Conservation (phyloP, 176 grass and related monocot genomes). For the Musa itinerans region DNA sequence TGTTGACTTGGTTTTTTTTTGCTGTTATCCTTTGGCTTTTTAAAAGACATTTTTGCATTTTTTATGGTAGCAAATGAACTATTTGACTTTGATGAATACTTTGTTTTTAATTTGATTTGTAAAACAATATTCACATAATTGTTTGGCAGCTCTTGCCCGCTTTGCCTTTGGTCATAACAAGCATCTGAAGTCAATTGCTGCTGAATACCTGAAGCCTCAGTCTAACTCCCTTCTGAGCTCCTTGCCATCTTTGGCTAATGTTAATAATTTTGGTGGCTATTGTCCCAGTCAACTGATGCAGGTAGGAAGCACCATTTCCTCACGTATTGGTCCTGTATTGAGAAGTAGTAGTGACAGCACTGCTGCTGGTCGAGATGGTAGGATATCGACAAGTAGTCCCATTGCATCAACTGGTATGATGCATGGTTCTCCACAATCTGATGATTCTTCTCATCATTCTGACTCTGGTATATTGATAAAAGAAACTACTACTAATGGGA, state of each 20-base stretch:
- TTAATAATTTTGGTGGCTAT: slow-evolving; percentile 36
- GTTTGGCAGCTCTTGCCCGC: slow-evolving; percentile 64
- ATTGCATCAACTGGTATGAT: slow-evolving; percentile 45
- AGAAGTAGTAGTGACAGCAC: slow-evolving; percentile 73
- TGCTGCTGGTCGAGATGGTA: slow-evolving; percentile 48
- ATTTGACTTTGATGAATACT: too few species aligned
- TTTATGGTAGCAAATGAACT: too few species aligned
- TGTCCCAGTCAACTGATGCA: slow-evolving; percentile 45
- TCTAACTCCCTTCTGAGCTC: slow-evolving; percentile 63
- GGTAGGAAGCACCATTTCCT: slow-evolving; percentile 40
- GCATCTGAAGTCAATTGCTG: slow-evolving; percentile 74
- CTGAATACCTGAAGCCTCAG: slow-evolving; percentile 79
- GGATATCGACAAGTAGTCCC: slow-evolving; percentile 57
- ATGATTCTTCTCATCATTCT: slow-evolving; percentile 2
- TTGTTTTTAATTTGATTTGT: too few species aligned
- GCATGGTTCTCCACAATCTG: slow-evolving; percentile 2
- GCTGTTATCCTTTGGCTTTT: too few species aligned
- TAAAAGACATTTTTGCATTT: too few species aligned
- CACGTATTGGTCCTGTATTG: slow-evolving; percentile 74
- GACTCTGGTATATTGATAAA: slow-evolving; percentile 6
- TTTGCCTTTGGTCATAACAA: slow-evolving; percentile 85
- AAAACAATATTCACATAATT: not conserved
- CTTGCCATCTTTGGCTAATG: slow-evolving; percentile 72
- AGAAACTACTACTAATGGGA: slow-evolving; percentile 1
- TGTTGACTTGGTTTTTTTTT: too few species aligned